A percentile compares a stretch with the other conserved stretches of the same genome.
phyloP scores from a whole-genome alignment of 139 green algal species.

The Prasinococcaceae sp. region DNA sequence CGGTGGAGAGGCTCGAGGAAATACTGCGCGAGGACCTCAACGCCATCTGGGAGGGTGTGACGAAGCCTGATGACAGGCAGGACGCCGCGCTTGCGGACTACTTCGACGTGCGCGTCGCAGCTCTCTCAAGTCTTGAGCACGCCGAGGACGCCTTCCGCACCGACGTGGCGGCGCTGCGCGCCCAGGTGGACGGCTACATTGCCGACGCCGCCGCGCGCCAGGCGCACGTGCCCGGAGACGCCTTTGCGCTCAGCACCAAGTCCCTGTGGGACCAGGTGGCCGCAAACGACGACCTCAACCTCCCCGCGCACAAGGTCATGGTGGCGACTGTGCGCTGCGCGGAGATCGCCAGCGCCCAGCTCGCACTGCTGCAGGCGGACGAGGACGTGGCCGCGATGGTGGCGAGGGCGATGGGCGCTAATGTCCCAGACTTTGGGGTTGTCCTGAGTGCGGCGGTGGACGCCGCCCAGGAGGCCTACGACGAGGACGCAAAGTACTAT shows the following conservation, averaged over 20 bases:
- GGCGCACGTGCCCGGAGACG: constrained; percentile 38
- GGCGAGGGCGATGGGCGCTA: neutral
- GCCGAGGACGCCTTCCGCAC: too few species aligned
- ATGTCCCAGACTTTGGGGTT: neutral
- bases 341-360: constrained; percentile 62
- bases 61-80: constrained; percentile 68
- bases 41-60: constrained; percentile 73
- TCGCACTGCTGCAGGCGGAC: constrained; percentile 29
- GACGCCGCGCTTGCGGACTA: constrained; percentile 57
- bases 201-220: too few species aligned
- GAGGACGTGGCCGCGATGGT: neutral
- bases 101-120: too few species aligned
- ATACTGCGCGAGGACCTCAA: constrained; percentile 50
- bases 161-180: too few species aligned
- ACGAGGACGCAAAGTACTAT: constrained; percentile 79
- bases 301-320: constrained; percentile 91
- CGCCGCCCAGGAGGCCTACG: constrained; percentile 38
- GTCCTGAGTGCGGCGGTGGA: neutral
- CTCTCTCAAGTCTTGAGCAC: too few species aligned
- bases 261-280: constrained; percentile 81
- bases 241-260: constrained; percentile 55
- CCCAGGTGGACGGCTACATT: too few species aligned
- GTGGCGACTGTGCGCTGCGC: constrained; percentile 88
- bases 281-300: constrained; percentile 89
- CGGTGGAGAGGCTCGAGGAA: constrained; percentile 24